Evolutionary conservation across 2,329 filamentous ascomycete species (phyloP).

Genomic region (Blastomyces silverae): DNA sequence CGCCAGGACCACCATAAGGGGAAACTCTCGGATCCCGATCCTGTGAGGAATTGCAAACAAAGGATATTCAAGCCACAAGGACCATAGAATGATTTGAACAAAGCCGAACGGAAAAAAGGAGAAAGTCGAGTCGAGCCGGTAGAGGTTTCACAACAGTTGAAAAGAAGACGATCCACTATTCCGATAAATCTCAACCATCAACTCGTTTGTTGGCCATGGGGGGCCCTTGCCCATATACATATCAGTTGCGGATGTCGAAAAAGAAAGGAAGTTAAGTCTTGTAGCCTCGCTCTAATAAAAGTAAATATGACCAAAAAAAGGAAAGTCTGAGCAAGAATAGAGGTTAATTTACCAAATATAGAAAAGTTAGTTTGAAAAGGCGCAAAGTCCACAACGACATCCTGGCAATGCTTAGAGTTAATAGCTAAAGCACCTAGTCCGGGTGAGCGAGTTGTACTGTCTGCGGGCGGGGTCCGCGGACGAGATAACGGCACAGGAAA

Average conservation of each 20-base stretch:
- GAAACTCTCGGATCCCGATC: not conserved
- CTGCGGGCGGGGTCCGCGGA: not conserved
- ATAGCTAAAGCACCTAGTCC: not conserved
- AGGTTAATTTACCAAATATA: constrained; percentile 8
- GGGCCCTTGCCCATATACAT: not conserved
- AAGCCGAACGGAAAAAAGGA: not conserved
- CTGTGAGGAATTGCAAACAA: constrained; percentile 6
- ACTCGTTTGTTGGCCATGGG: not conserved
- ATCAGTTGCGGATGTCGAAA: not conserved
- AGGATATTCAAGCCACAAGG: constrained; percentile 1
- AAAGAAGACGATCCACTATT: not conserved
- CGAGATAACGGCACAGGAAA: not conserved
- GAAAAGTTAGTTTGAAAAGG: not conserved
- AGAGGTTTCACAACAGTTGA: constrained; percentile 1
- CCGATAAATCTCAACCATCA: not conserved
- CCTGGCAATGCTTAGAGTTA: constrained; percentile 4
- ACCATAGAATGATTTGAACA: constrained; percentile 10
- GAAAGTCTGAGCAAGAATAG: not conserved
- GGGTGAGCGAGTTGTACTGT: not conserved
- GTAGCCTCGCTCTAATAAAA: constrained; percentile 4
- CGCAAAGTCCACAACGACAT: too few species aligned
- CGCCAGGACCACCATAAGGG: constrained; percentile 2
- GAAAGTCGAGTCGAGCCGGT: constrained; percentile 1
- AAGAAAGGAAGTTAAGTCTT: not conserved
- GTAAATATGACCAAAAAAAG: constrained; percentile 3